phyloP scores from a whole-genome alignment of 1,284 basidiomycete genomes.

The Rhodotorula mucilaginosa region DNA sequence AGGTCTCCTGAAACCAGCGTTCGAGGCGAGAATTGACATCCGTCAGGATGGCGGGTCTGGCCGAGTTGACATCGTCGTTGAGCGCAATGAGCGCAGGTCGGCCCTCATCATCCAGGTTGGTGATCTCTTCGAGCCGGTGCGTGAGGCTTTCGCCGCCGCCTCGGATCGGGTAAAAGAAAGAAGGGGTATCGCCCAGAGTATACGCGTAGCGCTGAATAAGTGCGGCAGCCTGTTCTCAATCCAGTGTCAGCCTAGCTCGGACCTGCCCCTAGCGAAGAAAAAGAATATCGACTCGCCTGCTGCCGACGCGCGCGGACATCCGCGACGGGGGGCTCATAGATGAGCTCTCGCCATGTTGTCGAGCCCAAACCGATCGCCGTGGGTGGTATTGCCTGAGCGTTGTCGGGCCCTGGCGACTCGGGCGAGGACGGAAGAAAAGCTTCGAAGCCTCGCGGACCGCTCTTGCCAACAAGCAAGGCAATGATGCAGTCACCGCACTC shows the following conservation, averaged over 20 bases:
- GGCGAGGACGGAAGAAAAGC: slow-evolving; percentile 47
- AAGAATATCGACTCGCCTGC: background rate
- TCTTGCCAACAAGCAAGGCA: slow-evolving; percentile 44
- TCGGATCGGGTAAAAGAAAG: slow-evolving; percentile 7
- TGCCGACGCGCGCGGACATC: background rate
- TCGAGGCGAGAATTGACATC: background rate
- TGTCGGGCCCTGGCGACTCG: background rate
- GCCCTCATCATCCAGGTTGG: too few species aligned
- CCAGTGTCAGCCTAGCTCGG: background rate
- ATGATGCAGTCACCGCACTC: slow-evolving; percentile 50
- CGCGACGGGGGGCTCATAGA: background rate
- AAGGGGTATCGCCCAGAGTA: slow-evolving; percentile 4
- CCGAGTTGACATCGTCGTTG: slow-evolving; percentile 16
- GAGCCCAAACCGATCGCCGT: background rate
- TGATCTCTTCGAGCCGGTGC: background rate
- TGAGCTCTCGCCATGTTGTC: slow-evolving; percentile 3
- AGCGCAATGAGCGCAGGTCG: slow-evolving; percentile 21
- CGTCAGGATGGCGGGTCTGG: background rate
- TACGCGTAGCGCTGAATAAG: slow-evolving; percentile 27
- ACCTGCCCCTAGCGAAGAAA: too few species aligned
- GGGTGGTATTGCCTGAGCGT: background rate
- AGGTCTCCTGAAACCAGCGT: background rate
- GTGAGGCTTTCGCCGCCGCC: slow-evolving; percentile 1
- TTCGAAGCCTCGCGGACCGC: slow-evolving; percentile 47
- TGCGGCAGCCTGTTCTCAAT: background rate